Conservation (phyloP, 2,329 filamentous ascomycete genomes). For the Aaosphaeria pasadenensis region DNA sequence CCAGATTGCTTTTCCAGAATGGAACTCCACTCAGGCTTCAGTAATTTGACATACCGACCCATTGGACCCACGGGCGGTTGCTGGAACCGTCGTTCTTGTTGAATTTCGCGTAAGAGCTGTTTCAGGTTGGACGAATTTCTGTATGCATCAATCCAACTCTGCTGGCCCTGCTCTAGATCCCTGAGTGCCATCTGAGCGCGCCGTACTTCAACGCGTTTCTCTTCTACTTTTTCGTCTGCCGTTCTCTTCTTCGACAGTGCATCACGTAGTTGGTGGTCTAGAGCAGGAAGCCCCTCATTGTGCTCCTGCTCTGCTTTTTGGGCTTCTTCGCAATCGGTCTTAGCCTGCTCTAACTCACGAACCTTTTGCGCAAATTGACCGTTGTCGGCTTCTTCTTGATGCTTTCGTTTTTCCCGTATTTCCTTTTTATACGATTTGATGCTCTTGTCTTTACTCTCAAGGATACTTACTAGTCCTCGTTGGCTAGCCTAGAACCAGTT, state of each 20-base stretch:
- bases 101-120: slow-evolving; percentile 65
- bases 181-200: slow-evolving; percentile 51
- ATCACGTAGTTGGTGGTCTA: slow-evolving; percentile 35
- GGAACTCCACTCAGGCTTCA: slow-evolving; percentile 77
- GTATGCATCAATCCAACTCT: slow-evolving; percentile 63
- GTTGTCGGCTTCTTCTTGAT: slow-evolving; percentile 63
- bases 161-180: slow-evolving; percentile 54
- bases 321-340: slow-evolving; percentile 48
- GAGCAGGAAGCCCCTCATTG: slow-evolving; percentile 24
- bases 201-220: slow-evolving; percentile 49
- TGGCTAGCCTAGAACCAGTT: slow-evolving; percentile 51
- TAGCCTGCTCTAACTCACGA: slow-evolving; percentile 58
- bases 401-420: slow-evolving; percentile 55
- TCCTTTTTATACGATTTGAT: slow-evolving; percentile 43
- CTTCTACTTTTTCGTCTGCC: slow-evolving; percentile 22
- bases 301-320: slow-evolving; percentile 43
- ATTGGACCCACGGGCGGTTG: slow-evolving; percentile 79
- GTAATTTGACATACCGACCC: slow-evolving; percentile 71
- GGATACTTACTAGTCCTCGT: slow-evolving; percentile 59
- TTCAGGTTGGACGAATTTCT: slow-evolving; percentile 54
- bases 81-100: slow-evolving; percentile 65
- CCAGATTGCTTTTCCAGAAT: slow-evolving; percentile 78
- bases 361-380: slow-evolving; percentile 64
- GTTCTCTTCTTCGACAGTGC: slow-evolving; percentile 21
- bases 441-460: slow-evolving; percentile 51